These are phyloP conservation scores for Parafenestella ontariensis DNA, from an alignment of 2,329 filamentous ascomycete species.

Conservation along the genomic window DNA sequence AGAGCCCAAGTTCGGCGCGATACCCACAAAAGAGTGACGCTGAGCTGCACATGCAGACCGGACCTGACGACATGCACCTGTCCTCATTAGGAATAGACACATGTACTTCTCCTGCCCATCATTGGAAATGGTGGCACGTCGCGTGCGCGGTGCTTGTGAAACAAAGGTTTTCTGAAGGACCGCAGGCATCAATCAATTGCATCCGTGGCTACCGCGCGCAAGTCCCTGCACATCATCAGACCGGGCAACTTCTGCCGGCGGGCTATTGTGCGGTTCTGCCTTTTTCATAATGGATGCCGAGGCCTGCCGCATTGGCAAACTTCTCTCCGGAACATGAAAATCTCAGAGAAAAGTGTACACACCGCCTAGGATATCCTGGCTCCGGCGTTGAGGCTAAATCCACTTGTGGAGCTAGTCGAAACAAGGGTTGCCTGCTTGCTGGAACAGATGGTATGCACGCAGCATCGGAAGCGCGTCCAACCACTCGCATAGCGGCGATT, in stretches of 20 bases:
- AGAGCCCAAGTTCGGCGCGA: slow-evolving; percentile 29
- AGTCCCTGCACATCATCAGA: slow-evolving; percentile 7
- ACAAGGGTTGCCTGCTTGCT: slow-evolving; percentile 34
- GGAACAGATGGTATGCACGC: slow-evolving; percentile 42
- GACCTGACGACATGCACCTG: slow-evolving; percentile 28
- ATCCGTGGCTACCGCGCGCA: not conserved
- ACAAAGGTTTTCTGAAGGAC: slow-evolving; percentile 31
- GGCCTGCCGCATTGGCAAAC: slow-evolving; percentile 23
- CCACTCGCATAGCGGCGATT: slow-evolving; percentile 26
- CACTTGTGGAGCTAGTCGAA: slow-evolving; percentile 32
- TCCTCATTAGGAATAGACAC: slow-evolving; percentile 26
- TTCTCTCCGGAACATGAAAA: slow-evolving; percentile 11
- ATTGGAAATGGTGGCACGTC: slow-evolving; percentile 34
- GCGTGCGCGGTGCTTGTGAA: slow-evolving; percentile 45
- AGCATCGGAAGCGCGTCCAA: slow-evolving; percentile 38
- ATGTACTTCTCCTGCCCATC: slow-evolving; percentile 34
- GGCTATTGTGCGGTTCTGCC: too few relatives aligned
- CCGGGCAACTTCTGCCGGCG: slow-evolving; percentile 6
- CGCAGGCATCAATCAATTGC: not conserved
- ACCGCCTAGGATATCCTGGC: slow-evolving; percentile 38
- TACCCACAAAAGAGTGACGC: slow-evolving; percentile 48
- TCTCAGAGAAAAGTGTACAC: slow-evolving; percentile 31
- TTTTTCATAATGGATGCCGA: too few relatives aligned
- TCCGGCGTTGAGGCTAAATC: slow-evolving; percentile 41
- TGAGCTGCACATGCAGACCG: slow-evolving; percentile 29